These are phyloP conservation scores for Rhodotorula sp. DNA, from an alignment of 1,284 basidiomycete genomes.

Conservation along the genomic window DNA sequence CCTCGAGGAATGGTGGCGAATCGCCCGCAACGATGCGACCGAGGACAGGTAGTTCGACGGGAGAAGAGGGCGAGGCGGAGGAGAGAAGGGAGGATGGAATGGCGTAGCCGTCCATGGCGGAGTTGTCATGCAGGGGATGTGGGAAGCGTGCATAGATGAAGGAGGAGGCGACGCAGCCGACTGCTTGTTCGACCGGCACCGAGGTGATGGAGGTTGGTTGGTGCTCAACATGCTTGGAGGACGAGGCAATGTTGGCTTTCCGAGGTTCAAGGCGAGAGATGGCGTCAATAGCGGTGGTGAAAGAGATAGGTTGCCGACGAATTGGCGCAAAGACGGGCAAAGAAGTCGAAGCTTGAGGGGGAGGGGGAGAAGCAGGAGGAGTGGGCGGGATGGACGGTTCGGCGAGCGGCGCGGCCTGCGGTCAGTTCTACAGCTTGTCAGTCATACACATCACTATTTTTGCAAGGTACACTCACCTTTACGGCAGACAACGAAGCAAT, in stretches of 20 bases:
- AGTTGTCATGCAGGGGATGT: slow-evolving; percentile 14
- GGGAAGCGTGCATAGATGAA: not conserved
- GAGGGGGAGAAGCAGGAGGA: not conserved
- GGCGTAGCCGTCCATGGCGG: slow-evolving; percentile 19
- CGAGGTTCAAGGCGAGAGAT: not conserved
- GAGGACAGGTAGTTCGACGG: slow-evolving; percentile 2
- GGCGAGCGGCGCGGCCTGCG: no score
- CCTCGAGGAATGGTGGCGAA: not conserved
- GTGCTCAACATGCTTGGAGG: not conserved
- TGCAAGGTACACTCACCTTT: not conserved
- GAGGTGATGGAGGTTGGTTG: not conserved
- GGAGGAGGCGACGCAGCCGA: not conserved
- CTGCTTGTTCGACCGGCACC: not conserved
- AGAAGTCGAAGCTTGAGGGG: not conserved
- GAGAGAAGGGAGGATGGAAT: not conserved
- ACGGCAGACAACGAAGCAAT: not conserved
- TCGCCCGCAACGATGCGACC: slow-evolving; percentile 12
- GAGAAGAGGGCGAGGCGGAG: not conserved
- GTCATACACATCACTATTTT: no score
- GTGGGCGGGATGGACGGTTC: not conserved
- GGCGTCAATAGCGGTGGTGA: not conserved
- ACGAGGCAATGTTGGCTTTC: not conserved
- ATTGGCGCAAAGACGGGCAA: not conserved
- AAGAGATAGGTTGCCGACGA: not conserved
- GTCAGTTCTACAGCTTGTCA: not conserved